Evolutionary conservation across 768 basidiomycete genomes (phyloP).

Genomic region (Tulasnella calospora): DNA sequence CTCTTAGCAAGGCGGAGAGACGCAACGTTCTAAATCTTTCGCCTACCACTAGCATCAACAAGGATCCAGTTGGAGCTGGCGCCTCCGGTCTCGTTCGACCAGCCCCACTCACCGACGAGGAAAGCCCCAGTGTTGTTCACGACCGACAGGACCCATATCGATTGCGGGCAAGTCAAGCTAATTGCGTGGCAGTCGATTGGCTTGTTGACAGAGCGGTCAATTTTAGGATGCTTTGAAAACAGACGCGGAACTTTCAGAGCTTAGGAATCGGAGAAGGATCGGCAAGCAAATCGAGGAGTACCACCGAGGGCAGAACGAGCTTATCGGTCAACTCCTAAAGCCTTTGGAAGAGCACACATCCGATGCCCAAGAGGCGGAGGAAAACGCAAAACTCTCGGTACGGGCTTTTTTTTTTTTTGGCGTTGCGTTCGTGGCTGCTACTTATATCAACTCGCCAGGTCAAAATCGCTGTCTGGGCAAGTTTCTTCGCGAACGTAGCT

Average conservation of each 20-base stretch:
- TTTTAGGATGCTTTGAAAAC: conserved; percentile 50
- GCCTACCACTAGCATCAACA: neutral
- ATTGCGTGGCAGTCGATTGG: neutral
- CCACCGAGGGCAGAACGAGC: conserved; percentile 71
- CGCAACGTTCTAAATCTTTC: neutral
- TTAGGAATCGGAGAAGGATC: conserved; percentile 53
- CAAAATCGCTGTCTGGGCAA: conserved; percentile 81
- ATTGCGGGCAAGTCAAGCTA: neutral
- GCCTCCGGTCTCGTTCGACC: neutral
- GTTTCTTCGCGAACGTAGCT: conserved; percentile 67
- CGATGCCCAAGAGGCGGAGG: conserved; percentile 69
- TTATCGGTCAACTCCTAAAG: conserved; percentile 80
- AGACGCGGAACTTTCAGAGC: conserved; percentile 56
- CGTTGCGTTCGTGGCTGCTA: conserved; percentile 1
- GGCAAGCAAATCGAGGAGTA: conserved; percentile 63
- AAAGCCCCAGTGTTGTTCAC: neutral
- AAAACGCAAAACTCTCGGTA: conserved; percentile 62
- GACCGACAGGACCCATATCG: neutral
- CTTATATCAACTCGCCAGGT: conserved; percentile 46
- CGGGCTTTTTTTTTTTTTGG: neutral
- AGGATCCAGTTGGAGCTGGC: neutral
- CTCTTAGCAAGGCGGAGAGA: neutral
- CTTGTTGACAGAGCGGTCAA: neutral
- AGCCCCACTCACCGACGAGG: neutral
- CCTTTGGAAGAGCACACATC: conserved; percentile 84